Base-by-base conservation (phyloP, 2,329 filamentous ascomycete genomes). In the Cucurbitaria berberidis region DNA sequence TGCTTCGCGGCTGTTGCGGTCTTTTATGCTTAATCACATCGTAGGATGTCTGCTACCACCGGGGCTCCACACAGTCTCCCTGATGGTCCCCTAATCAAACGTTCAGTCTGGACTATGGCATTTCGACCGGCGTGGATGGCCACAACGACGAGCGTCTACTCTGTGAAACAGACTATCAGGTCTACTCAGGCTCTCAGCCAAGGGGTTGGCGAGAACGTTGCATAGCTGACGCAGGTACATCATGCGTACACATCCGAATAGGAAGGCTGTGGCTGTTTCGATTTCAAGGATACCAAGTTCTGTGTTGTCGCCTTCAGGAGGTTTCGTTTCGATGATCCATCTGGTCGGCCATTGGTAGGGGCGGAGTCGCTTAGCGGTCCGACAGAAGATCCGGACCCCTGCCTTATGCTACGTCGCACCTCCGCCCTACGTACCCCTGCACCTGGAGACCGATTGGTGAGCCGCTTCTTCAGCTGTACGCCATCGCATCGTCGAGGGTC, bases 1-100 rank as follows among this genome's bases (percentile, higher is more conserved):
- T 46, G 39, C 45, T 47, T 48, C 34, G 48, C 44, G 46, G 52
- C 42, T 48, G 48, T 44, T 53, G 44, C 26, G 44, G 35, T 51
- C 43, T 27, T 53, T 70, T 74, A 70, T 73, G 73, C 67, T 60
- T 38, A 29, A 16, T 32, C 35, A 21, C 49, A 10, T 55, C 36
- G 22, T 39, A 43, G n/a, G 35, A 56, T 43, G 19, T 48, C 35
- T 39, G 35, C 32, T 49, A 49, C 60, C 57, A 63, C 60, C 16
- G 40, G 41, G 18, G 26, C 39, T 53, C 51, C 55, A 15, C 29
- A 26, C 26, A 53, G 29, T 41, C 36, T 48, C 35, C 53, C 52
- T 53, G 55, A 42, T 42, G 56, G 64, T 67, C 70, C 68, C 43
- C 54, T 67, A 74, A 74, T 74, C 63, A 68, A 62, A 66, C 45